These are phyloP conservation scores for Pichia sp. DNA, from an alignment of 1,139 yeast species.

Conservation along the genomic window DNA sequence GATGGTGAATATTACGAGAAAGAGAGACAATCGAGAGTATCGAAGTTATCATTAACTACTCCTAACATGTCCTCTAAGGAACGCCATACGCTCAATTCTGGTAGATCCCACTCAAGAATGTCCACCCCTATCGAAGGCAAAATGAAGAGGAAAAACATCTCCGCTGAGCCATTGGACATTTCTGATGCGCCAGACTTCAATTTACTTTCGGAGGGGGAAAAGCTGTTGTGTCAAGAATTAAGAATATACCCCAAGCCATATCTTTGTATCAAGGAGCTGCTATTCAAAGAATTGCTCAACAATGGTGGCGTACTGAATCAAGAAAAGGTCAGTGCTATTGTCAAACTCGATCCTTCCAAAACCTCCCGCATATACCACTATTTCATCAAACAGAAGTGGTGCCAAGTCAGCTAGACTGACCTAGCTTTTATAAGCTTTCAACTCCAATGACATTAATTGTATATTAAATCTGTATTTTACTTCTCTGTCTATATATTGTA, in stretches of 20 bases:
- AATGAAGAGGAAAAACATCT: slow-evolving; percentile 20
- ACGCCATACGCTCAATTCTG: slow-evolving; percentile 31
- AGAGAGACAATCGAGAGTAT: slow-evolving; percentile 54
- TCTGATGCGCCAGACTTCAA: slow-evolving; percentile 82
- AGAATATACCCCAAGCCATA: slow-evolving; percentile 91
- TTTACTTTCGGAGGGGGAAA: slow-evolving; percentile 79
- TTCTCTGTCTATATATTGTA: neutral
- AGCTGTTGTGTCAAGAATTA: slow-evolving; percentile 74
- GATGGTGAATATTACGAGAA: slow-evolving; percentile 84
- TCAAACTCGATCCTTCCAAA: slow-evolving; percentile 82
- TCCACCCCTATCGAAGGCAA: slow-evolving; percentile 26
- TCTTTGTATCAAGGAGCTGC: slow-evolving; percentile 84
- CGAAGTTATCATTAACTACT: slow-evolving; percentile 20
- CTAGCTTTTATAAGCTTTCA: neutral
- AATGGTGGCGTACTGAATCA: slow-evolving; percentile 81
- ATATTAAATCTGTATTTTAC: slow-evolving; percentile 5
- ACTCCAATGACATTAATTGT: neutral
- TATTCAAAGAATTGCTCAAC: slow-evolving; percentile 81
- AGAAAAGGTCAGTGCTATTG: slow-evolving; percentile 75
- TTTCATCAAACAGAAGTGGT: slow-evolving; percentile 89
- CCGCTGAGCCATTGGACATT: slow-evolving; percentile 56
- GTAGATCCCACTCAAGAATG: slow-evolving; percentile 28
- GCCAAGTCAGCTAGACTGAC: slow-evolving; percentile 23
- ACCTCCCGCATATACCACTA: slow-evolving; percentile 88
- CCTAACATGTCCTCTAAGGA: slow-evolving; percentile 24